Percentiles rank a stretch among this genome's conserved stretches.
Conservation (phyloP, 352 stramenopile genomes). For the Phytopythium cucurbitacearum region DNA sequence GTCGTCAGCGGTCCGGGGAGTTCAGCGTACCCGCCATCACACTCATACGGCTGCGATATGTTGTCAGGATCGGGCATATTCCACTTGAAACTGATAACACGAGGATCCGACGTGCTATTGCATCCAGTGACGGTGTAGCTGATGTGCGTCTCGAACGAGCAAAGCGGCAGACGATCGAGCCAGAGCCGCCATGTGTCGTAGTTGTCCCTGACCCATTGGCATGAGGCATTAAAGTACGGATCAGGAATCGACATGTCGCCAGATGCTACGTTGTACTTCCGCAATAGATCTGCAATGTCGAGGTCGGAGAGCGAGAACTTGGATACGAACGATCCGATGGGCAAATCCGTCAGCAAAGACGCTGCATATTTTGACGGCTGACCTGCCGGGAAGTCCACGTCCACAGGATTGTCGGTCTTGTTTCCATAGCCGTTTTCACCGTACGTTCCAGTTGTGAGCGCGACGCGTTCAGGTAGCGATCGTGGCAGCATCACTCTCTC, state of each 20-base stretch:
- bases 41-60: conserved; percentile 18
- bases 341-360: conserved; percentile 8
- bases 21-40: conserved; percentile 16
- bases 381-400: conserved; percentile 26
- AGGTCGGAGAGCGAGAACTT: conserved; percentile 21
- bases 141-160: conserved; percentile 20
- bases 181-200: conserved; percentile 26
- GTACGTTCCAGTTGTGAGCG: conserved; percentile 14
- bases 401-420: conserved; percentile 27
- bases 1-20: conserved; percentile 17
- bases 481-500: conserved; percentile 33
- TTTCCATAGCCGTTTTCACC: conserved; percentile 39
- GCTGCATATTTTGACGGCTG: conserved; percentile 25
- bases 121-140: conserved; percentile 14
- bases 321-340: conserved; percentile 15
- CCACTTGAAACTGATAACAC: conserved; percentile 22
- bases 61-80: conserved; percentile 15
- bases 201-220: conserved; percentile 28
- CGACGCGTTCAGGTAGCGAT: conserved; percentile 8
- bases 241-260: conserved; percentile 1
- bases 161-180: conserved; percentile 22
- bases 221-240: conserved; percentile 23
- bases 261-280: conserved; percentile 5
- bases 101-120: conserved; percentile 8
- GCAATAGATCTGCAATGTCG: conserved; percentile 23